A percentile compares a stretch with the other conserved stretches of the same genome.
Evolutionary conservation across 1,284 basidiomycete species (phyloP).

Genomic region (Naganishia sp.): DNA sequence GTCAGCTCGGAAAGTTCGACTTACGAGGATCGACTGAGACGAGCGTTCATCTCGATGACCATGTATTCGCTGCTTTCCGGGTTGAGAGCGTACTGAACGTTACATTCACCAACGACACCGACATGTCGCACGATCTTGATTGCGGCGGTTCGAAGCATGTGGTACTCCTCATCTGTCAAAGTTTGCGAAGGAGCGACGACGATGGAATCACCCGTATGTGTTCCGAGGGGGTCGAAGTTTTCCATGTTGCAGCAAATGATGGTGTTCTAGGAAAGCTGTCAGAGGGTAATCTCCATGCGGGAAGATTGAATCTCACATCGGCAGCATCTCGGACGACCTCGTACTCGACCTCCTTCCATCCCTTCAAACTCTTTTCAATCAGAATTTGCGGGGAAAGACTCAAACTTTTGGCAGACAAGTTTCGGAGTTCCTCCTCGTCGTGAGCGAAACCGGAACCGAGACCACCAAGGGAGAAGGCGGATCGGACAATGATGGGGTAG

Average conservation of each 20-base stretch:
- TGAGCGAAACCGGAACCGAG: conserved; percentile 98
- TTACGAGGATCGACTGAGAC: conserved; percentile 64
- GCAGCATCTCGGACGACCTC: conserved; percentile 97
- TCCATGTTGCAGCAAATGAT: conserved; percentile 96
- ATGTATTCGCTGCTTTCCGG: conserved; percentile 92
- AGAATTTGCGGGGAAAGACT: conserved; percentile 92
- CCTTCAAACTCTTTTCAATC: conserved; percentile 97
- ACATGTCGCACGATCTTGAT: conserved; percentile 97
- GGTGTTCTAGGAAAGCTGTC: conserved; percentile 64
- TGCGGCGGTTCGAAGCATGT: conserved; percentile 97
- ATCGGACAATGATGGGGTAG: conserved; percentile 97
- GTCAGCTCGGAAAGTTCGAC: conserved; percentile 29
- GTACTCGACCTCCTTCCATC: conserved; percentile 99
- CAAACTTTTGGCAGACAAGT: conserved; percentile 88
- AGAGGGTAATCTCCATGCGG: too few species aligned
- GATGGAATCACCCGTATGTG: conserved; percentile 99
- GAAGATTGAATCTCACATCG: conserved; percentile 64
- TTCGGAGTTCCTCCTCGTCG: conserved; percentile 90
- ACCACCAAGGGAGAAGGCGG: conserved; percentile 97
- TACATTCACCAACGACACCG: conserved; percentile 95
- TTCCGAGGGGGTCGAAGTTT: conserved; percentile 98
- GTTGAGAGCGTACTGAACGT: conserved; percentile 89
- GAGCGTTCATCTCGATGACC: conserved; percentile 97
- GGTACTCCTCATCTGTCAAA: conserved; percentile 94
- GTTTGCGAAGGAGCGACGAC: conserved; percentile 99